Percentiles rank a stretch among this genome's conserved stretches.
Evolutionary conservation across 2,329 filamentous ascomycete species (phyloP).

Genomic region (Exophiala xenobiotica): DNA sequence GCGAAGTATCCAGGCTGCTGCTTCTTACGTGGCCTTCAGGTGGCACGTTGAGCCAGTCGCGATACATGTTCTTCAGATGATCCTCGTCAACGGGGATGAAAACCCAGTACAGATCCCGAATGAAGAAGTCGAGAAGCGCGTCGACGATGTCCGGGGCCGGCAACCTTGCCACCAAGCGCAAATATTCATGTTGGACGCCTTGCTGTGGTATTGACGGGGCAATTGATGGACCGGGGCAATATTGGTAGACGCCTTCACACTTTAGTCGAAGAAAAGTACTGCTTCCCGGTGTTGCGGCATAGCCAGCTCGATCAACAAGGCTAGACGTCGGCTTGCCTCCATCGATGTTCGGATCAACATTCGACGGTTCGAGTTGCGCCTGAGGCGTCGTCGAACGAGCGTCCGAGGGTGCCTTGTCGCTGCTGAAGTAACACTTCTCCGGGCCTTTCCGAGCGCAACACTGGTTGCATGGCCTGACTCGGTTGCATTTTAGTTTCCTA

Average conservation of each 20-base stretch:
- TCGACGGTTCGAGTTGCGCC: no score
- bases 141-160: neutral
- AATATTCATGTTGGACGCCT: slow-evolving; percentile 1
- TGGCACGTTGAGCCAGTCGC: neutral
- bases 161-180: slow-evolving; percentile 3
- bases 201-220: neutral
- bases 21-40: neutral
- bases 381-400: no score
- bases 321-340: neutral
- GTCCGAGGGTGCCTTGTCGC: neutral
- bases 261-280: neutral
- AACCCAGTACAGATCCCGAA: slow-evolving; percentile 7
- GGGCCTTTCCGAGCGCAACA: slow-evolving; percentile 10
- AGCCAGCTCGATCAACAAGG: slow-evolving; percentile 10
- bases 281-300: slow-evolving; percentile 3
- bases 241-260: neutral
- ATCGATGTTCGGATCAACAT: no score
- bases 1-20: neutral
- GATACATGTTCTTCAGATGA: slow-evolving; percentile 4
- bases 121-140: slow-evolving; percentile 6
- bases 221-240: neutral
- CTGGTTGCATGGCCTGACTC: slow-evolving; percentile 13
- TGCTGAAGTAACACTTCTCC: slow-evolving; percentile 7
- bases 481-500: slow-evolving; percentile 12
- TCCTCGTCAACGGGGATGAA: slow-evolving; percentile 10